Percentiles rank a stretch among this genome's conserved stretches.
Evolutionary conservation across 2,329 filamentous ascomycete species (phyloP).

Genomic region (Beauveria medogensis): DNA sequence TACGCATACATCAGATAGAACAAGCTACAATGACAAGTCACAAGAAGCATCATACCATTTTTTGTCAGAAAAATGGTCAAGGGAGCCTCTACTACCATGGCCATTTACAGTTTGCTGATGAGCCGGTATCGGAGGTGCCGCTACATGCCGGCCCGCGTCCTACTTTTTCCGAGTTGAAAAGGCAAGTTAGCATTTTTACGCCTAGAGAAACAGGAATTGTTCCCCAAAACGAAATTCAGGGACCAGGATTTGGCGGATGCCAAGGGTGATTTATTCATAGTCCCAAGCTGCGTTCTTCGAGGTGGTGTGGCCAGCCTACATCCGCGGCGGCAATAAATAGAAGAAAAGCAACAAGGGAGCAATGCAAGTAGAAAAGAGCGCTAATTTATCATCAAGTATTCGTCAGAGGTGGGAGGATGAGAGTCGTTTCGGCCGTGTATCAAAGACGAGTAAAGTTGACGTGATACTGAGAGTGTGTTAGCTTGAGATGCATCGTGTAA

Average conservation of each 20-base stretch:
- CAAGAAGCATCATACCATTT: background rate
- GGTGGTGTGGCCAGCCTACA: background rate
- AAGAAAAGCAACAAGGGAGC: background rate
- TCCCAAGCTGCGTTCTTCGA: background rate
- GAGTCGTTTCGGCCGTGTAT: constrained; percentile 6
- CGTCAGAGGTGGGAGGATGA: constrained; percentile 1
- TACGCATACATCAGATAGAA: background rate
- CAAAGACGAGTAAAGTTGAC: constrained; percentile 11
- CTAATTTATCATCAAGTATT: constrained; percentile 10
- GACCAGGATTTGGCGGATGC: constrained; percentile 5
- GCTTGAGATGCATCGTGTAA: background rate
- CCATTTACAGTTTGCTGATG: background rate
- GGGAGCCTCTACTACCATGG: no score
- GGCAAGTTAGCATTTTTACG: background rate
- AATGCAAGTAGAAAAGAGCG: constrained; percentile 1
- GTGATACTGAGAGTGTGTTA: constrained; percentile 10
- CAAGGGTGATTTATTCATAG: constrained; percentile 9
- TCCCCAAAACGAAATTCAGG: background rate
- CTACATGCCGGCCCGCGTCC: background rate
- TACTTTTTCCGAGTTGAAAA: background rate
- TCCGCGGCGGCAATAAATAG: background rate
- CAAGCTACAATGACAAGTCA: background rate
- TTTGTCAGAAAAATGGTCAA: background rate
- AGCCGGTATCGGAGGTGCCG: background rate
- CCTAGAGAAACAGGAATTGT: background rate